Base-by-base conservation (phyloP, 2,329 filamentous ascomycete genomes). In the Aspergillus fijiensis region DNA sequence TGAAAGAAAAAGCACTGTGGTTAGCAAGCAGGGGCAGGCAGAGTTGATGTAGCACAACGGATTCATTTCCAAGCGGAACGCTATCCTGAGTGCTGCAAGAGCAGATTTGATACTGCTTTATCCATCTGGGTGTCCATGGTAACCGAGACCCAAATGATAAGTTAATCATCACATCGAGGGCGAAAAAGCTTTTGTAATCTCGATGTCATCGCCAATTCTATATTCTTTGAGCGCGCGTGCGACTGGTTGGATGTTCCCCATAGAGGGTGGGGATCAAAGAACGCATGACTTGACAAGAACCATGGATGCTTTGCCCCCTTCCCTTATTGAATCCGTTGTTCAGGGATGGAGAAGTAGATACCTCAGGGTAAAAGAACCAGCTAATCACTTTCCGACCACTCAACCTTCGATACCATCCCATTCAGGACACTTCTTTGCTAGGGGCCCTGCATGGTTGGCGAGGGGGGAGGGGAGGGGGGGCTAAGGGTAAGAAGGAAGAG, bases 271-370 rank as follows among this genome's bases (percentile, higher is more conserved):
- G 55, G 59, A 57, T 16, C 53, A 50, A 59, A 45, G 39, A 57
- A 56, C 59, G 59, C 59, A 63, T 61, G 61, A 63, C 61, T 58
- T 51, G 48, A 49, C 29, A 21, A 50, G 42, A 63, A 60, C 61
- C 63, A 60, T 61, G 61, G 63, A 57, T 49, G 49, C 39, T 23
- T 10, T 2, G 9, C 6, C 14, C 16, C 6, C 16, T 19, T 45
- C 39, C 39, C 39, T 19, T 16, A 16, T 19, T 45, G 14, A 16
- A 16, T 16, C 39, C 39, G 39, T 16, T 45, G 39, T 45, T 45
- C 39, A 35, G 10, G 11, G 12, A 35, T 16, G 33, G 33, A 35
- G 14, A 35, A 29, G 27, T 29, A 29, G 27, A 35, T 35, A 35
- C 12, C 33, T 35, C 16, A 16, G 33, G 27, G 11, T 35, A 35